A percentile compares a stretch with the other conserved stretches of the same genome.
These are phyloP conservation scores for Magnusiomyces sp. DNA, from an alignment of 1,139 yeast genomes.

Conservation along the genomic window DNA sequence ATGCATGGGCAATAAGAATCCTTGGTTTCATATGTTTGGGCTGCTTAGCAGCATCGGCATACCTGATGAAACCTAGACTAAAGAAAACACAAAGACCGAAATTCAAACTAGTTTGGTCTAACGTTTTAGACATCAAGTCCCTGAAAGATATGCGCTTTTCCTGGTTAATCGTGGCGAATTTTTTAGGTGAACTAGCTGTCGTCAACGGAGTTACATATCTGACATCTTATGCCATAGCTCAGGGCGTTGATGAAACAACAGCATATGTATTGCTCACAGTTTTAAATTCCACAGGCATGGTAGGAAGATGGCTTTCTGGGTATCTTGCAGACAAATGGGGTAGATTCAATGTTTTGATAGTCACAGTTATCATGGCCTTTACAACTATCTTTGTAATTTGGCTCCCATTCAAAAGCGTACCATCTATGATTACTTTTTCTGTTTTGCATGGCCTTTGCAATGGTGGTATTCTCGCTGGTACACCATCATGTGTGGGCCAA, in stretches of 20 bases:
- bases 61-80: not conserved
- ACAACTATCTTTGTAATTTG: conserved; percentile 38
- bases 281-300: conserved; percentile 49
- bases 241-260: conserved; percentile 44
- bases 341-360: conserved; percentile 44
- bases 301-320: conserved; percentile 15
- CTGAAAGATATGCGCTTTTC: conserved; percentile 36
- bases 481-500: conserved; percentile 45
- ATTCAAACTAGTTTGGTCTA: conserved; percentile 1
- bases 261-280: conserved; percentile 43
- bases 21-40: conserved; percentile 28
- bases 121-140: conserved; percentile 26
- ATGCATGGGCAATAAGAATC: conserved; percentile 52
- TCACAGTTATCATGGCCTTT: conserved; percentile 27
- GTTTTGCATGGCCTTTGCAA: conserved; percentile 44
- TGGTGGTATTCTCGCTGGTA: conserved; percentile 41
- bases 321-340: conserved; percentile 43
- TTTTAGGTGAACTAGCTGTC: conserved; percentile 51
- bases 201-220: conserved; percentile 46
- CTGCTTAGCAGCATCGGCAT: not conserved
- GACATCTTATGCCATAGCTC: conserved; percentile 48
- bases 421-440: conserved; percentile 40
- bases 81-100: not conserved
- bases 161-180: conserved; percentile 36
- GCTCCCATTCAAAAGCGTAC: conserved; percentile 38